Evolutionary conservation across 2,329 filamentous ascomycete species (phyloP).

Genomic region (Ascochyta clinopodiicola): DNA sequence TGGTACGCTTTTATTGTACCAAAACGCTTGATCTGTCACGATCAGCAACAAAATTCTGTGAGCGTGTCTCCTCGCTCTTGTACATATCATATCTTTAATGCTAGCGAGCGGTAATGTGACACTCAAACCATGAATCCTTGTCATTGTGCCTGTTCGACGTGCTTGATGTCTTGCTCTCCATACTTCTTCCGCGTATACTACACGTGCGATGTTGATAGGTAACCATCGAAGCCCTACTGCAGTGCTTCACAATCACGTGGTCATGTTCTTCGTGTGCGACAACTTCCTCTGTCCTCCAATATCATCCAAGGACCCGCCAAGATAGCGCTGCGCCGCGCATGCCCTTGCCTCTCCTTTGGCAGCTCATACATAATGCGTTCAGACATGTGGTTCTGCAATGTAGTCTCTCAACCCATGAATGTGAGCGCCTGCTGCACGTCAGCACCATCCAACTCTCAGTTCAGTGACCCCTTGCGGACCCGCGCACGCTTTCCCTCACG

Average conservation of each 20-base stretch:
- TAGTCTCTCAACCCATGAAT: conserved; percentile 31
- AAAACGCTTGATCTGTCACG: conserved; percentile 18
- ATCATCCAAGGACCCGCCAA: not conserved
- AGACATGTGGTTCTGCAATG: not conserved
- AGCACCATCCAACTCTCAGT: not conserved
- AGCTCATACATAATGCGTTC: not conserved
- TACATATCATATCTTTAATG: conserved; percentile 38
- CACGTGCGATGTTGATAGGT: not conserved
- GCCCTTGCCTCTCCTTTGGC: conserved; percentile 7
- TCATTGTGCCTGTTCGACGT: not conserved
- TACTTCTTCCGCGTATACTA: not conserved
- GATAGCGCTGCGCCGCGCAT: conserved; percentile 4
- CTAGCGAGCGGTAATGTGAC: conserved; percentile 19
- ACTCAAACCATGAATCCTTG: conserved; percentile 2
- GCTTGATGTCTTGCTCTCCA: not conserved
- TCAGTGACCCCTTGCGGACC: not conserved
- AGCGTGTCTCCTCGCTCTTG: conserved; percentile 19
- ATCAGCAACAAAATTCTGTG: conserved; percentile 24
- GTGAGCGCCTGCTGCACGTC: conserved; percentile 33
- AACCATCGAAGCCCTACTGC: not conserved
- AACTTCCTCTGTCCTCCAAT: not conserved
- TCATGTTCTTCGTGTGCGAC: not conserved
- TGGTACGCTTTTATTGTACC: conserved; percentile 34
- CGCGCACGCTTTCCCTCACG: not conserved
- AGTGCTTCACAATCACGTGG: not conserved